Conservation (phyloP, 495 filamentous ascomycete species). For the Xylaria scruposa region DNA sequence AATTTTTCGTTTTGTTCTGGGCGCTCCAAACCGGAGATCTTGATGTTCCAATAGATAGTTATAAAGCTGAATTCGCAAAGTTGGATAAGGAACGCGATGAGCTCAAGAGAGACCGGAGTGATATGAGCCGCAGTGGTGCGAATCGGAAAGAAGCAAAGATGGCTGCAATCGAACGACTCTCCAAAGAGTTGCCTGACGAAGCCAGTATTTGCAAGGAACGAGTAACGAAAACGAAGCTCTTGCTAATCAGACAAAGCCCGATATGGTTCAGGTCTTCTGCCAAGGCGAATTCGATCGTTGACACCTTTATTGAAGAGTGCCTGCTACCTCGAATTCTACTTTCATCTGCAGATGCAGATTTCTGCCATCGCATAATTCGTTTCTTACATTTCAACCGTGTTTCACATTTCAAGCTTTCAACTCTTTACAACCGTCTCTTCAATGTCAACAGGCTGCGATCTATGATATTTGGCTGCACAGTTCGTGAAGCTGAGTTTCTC, state of each 20-base stretch:
- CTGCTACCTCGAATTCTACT: constrained; percentile 84
- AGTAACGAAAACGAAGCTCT: constrained; percentile 66
- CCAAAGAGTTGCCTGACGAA: constrained; percentile 71
- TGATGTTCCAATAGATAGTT: constrained; percentile 71
- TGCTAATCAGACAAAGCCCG: constrained; percentile 68
- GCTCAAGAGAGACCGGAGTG: constrained; percentile 72
- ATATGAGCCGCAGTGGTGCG: constrained; percentile 67
- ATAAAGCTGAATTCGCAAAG: constrained; percentile 71
- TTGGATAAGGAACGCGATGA: constrained; percentile 65
- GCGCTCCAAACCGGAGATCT: constrained; percentile 83
- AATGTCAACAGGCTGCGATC: constrained; percentile 76
- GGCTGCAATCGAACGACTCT: constrained; percentile 63
- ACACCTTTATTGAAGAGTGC: constrained; percentile 84
- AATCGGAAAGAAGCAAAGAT: constrained; percentile 69
- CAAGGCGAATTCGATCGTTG: constrained; percentile 71
- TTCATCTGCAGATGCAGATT: constrained; percentile 86
- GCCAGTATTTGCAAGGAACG: constrained; percentile 69
- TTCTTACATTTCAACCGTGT: constrained; percentile 83
- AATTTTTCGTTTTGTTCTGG: constrained; percentile 95
- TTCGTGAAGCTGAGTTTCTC: constrained; percentile 88
- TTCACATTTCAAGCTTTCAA: constrained; percentile 85
- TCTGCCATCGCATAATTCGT: constrained; percentile 81
- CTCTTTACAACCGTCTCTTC: constrained; percentile 84
- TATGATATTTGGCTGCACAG: constrained; percentile 85
- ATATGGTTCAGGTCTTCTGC: constrained; percentile 69